Conservation (phyloP, 345 rosid species). For the Laguncularia racemosa region DNA sequence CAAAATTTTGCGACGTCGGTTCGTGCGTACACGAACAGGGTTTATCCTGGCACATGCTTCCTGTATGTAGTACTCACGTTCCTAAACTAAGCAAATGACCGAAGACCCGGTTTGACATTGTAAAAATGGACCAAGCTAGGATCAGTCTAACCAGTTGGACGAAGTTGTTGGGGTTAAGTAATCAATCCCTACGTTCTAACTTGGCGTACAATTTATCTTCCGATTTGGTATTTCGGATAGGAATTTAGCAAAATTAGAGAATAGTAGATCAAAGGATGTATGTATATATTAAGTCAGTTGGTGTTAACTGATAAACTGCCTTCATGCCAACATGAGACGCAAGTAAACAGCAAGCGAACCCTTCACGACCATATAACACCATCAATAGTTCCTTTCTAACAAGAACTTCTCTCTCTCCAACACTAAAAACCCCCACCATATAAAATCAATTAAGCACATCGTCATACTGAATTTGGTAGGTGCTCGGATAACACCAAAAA, state of each 20-base stretch:
- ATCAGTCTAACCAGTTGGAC: constrained; percentile 8
- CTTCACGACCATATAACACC: constrained; percentile 1
- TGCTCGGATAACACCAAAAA: background rate
- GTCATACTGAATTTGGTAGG: background rate
- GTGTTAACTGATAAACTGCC: constrained; percentile 70
- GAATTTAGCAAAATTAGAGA: background rate
- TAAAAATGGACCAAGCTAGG: background rate
- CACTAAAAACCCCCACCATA: background rate
- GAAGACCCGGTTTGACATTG: too few relatives aligned
- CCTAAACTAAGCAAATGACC: too few relatives aligned
- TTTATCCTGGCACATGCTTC: too few relatives aligned
- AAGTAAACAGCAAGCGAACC: background rate
- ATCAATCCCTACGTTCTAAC: constrained; percentile 36
- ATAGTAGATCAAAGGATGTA: background rate
- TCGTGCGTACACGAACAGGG: too few relatives aligned
- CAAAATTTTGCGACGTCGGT: too few relatives aligned
- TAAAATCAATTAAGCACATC: background rate
- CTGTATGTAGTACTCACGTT: too few relatives aligned
- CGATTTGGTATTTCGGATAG: constrained; percentile 4
- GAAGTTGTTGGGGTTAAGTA: constrained; percentile 65
- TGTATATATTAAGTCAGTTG: constrained; percentile 21
- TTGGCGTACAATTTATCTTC: constrained; percentile 33
- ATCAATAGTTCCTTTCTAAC: background rate
- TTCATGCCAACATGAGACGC: background rate
- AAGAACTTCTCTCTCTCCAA: background rate